Base-by-base conservation (phyloP, 192 early-diverging fungal genomes). In the Anaeromyces robustus region DNA sequence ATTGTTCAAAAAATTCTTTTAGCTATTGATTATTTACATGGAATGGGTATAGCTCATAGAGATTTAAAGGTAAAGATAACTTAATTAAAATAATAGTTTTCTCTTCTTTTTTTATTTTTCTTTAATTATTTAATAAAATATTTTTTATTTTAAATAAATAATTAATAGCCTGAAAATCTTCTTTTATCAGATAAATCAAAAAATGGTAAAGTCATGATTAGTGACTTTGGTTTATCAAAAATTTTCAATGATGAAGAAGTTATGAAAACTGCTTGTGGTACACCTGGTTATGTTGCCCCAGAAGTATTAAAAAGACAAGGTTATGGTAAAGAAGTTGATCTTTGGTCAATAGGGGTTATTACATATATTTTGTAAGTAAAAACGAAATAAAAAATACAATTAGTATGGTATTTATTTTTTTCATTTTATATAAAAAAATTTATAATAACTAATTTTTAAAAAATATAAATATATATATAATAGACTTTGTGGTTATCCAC, bases 341-440 rank as follows among this genome's bases (percentile, higher is more conserved):
- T 99, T 83, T 99, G 96, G 96, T 94, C 93, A 12, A 92, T 97
- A 80, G 96, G 96, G 80, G 90, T 97, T 22, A 93, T 98, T 79
- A 93, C 96, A 34, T 97, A 94, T 83, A 93, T 94, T 32, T 85
- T 96, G 88, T 92, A 86, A 87, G 90, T 80, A 31, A 2, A 79
- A n/a, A n/a, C n/a, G n/a, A n/a, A n/a, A n/a, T n/a, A n/a, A n/a
- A n/a, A n/a, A n/a, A n/a, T n/a, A n/a, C n/a, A n/a, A n/a, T n/a
- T n/a, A n/a, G n/a, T n/a, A n/a, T n/a, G n/a, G n/a, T n/a, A n/a
- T n/a, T 43, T 29, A 30, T 30, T 32, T 12, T 80, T 43, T n/a
- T n/a, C n/a, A n/a, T n/a, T n/a, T n/a, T n/a, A n/a, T n/a, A n/a
- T n/a, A n/a, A n/a, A n/a, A n/a, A n/a, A n/a, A n/a, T n/a, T n/a